Conservation (phyloP, 2,329 filamentous ascomycete species). For the Malbranchea zuffiana region DNA sequence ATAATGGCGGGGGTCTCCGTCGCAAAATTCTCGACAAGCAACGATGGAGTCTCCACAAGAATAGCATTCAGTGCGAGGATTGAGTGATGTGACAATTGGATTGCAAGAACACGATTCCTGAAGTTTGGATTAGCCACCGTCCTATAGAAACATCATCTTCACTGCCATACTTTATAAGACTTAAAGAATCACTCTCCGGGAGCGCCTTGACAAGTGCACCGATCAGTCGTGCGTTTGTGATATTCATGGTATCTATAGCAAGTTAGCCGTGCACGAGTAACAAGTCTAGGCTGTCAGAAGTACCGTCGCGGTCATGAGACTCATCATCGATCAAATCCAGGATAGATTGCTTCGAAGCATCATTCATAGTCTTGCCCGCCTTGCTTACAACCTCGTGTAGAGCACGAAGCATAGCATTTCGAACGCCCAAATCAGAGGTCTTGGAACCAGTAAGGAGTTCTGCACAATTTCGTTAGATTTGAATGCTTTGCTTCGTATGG, state of each 20-base stretch:
- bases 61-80: slow-evolving; percentile 82
- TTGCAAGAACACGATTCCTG: slow-evolving; percentile 69
- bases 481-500: slow-evolving; percentile 3
- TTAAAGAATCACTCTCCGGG: slow-evolving; percentile 55
- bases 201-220: slow-evolving; percentile 84
- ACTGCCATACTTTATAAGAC: slow-evolving; percentile 44
- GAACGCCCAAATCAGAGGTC: slow-evolving; percentile 75
- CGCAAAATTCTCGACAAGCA: slow-evolving; percentile 56
- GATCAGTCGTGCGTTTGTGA: slow-evolving; percentile 82
- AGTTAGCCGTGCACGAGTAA: slow-evolving; percentile 14
- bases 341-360: slow-evolving; percentile 75
- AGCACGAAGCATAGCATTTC: slow-evolving; percentile 92
- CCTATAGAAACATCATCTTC: background rate
- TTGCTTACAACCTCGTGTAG: slow-evolving; percentile 94
- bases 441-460: slow-evolving; percentile 94
- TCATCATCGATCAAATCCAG: slow-evolving; percentile 81
- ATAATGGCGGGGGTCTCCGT: slow-evolving; percentile 69
- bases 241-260: slow-evolving; percentile 54
- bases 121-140: slow-evolving; percentile 28
- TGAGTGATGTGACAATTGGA: slow-evolving; percentile 64
- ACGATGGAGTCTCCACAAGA: slow-evolving; percentile 64
- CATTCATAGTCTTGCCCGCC: slow-evolving; percentile 88
- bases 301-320: slow-evolving; percentile 58
- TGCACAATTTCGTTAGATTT: slow-evolving; percentile 21
- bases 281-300: slow-evolving; percentile 11